A percentile compares a stretch with the other conserved stretches of the same genome.
Conservation (phyloP, 75 land plant species). For the Picea sitchensis region DNA sequence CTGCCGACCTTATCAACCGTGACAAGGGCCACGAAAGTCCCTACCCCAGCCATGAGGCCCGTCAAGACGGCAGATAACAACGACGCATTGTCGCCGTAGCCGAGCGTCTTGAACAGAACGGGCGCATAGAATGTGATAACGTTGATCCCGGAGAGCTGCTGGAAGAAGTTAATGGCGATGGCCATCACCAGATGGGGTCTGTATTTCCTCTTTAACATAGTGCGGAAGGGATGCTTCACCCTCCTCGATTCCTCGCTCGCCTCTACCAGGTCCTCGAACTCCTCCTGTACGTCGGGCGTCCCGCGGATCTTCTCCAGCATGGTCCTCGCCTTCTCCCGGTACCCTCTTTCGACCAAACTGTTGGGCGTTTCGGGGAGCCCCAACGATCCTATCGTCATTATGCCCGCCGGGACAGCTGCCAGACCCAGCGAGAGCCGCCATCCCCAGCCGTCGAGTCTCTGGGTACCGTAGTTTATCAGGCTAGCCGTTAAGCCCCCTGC, state of each 20-base stretch:
- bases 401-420: conserved; percentile 63
- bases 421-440: conserved; percentile 70
- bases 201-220: conserved; percentile 37
- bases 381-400: conserved; percentile 59
- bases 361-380: conserved; percentile 80
- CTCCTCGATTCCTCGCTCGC: conserved; percentile 53
- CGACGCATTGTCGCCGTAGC: conserved; percentile 41
- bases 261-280: conserved; percentile 52
- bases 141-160: conserved; percentile 50
- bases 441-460: conserved; percentile 38
- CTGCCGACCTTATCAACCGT: conserved; percentile 30
- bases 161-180: conserved; percentile 38
- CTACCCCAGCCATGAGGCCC: conserved; percentile 30
- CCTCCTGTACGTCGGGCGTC: conserved; percentile 47
- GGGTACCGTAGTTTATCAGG: conserved; percentile 24
- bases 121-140: conserved; percentile 72
- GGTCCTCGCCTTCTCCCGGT: conserved; percentile 27
- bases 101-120: conserved; percentile 45
- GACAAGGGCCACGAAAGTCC: conserved; percentile 23
- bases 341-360: conserved; percentile 68
- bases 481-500: conserved; percentile 29
- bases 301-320: conserved; percentile 55
- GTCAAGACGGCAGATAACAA: conserved; percentile 54
- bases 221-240: conserved; percentile 60
- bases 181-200: conserved; percentile 62